Evolutionary conservation across 2,329 filamentous ascomycete genomes (phyloP).

Genomic region (Pseudocercospora fuligena): DNA sequence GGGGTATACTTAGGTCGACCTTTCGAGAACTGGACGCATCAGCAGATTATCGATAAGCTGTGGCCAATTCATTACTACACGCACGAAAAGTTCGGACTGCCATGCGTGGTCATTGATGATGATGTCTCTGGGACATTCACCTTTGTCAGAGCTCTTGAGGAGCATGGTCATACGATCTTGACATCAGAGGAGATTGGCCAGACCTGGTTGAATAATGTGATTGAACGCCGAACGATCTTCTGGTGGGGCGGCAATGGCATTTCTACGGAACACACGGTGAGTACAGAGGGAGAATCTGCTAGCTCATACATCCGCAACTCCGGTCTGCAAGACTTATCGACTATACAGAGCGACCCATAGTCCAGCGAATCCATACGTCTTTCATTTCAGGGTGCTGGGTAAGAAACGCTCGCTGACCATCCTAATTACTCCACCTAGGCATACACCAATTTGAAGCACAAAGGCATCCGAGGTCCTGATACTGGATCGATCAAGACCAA

Average conservation of each 20-base stretch:
- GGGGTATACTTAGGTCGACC: conserved; percentile 14
- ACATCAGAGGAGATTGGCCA: conserved; percentile 2
- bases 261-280: conserved; percentile 8
- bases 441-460: conserved; percentile 4
- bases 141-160: conserved; percentile 5
- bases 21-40: conserved; percentile 11
- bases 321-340: neutral
- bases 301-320: neutral
- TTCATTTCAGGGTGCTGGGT: neutral
- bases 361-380: neutral
- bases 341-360: neutral
- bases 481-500: conserved; percentile 8
- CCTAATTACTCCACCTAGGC: neutral
- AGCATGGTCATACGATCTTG: conserved; percentile 5
- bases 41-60: conserved; percentile 4
- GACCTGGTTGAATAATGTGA: conserved; percentile 11
- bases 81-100: conserved; percentile 7
- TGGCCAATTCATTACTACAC: conserved; percentile 2
- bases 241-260: conserved; percentile 13
- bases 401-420: too few relatives aligned
- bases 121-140: conserved; percentile 10
- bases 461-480: neutral
- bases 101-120: conserved; percentile 9
- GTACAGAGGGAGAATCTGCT: neutral
- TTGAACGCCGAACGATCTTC: conserved; percentile 1